These are phyloP conservation scores for Rhamnella rubrinervis DNA, from an alignment of 331 rosid genomes.

Conservation along the genomic window DNA sequence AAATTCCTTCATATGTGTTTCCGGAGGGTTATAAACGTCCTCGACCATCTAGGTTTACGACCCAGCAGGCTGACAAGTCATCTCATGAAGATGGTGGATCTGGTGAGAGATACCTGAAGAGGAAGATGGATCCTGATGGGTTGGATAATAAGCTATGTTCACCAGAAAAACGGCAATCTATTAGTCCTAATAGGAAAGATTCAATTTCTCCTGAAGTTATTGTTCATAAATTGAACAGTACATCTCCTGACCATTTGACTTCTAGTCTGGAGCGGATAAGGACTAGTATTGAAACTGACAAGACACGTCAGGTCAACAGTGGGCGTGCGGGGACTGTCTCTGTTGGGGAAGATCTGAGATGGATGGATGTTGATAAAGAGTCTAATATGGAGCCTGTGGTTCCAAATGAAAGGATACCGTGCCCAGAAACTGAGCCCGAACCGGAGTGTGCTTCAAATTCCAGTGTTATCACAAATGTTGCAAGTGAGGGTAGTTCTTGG, in stretches of 20 bases:
- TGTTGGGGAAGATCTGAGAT: conserved; percentile 27
- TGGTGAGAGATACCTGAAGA: conserved; percentile 19
- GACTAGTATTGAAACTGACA: conserved; percentile 1
- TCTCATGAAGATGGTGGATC: conserved; percentile 33
- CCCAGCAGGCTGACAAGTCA: conserved; percentile 39
- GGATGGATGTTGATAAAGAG: conserved; percentile 24
- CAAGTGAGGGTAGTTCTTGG: conserved; percentile 57
- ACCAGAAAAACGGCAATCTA: conserved; percentile 24
- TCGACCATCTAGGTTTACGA: conserved; percentile 46
- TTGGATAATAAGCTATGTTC: conserved; percentile 14
- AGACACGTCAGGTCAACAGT: conserved; percentile 1
- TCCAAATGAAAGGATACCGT: conserved; percentile 32
- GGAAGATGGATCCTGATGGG: conserved; percentile 20
- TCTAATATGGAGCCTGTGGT: conserved; percentile 33
- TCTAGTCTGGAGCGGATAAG: conserved; percentile 8
- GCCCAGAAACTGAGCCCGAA: conserved; percentile 43
- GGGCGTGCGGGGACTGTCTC: conserved; percentile 17
- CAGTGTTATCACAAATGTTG: conserved; percentile 45
- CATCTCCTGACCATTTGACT: conserved; percentile 2
- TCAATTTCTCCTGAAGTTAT: conserved; percentile 36
- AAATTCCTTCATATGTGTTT: conserved; percentile 75
- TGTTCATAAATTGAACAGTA: background rate
- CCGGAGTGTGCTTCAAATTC: conserved; percentile 55
- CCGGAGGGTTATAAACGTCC: conserved; percentile 76
- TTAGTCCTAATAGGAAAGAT: conserved; percentile 29